Evolutionary conservation across 2,329 filamentous ascomycete species (phyloP), one percentile per base, ranked within the genome.

Genomic region (Apiospora kogelbergensis): DNA sequence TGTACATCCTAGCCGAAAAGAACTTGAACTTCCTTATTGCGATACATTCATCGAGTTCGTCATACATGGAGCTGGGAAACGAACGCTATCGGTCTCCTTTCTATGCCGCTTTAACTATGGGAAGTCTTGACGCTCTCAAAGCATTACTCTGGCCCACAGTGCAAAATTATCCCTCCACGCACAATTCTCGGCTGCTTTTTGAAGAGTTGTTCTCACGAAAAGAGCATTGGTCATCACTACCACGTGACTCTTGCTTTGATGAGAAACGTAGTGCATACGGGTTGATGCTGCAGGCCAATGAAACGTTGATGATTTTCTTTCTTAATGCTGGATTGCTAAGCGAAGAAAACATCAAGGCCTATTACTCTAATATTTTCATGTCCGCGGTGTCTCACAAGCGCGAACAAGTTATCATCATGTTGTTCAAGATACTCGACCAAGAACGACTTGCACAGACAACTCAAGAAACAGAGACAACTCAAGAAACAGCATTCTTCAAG

Each of bases 1-100:
- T 72, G 2, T 73, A 74, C 26, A 44, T 74, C n/a, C 44, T 74
- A 2, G 72, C 72, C 2, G 48, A 57, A 4, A 57, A 20, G 15
- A 33, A 57, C 15, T n/a, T 20, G 1, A 4, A 24, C 1, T 13
- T 10, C 6, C 48, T 57, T 1, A 10, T 57, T 13, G 7, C 15
- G 20, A 57, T 33, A n/a, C 4, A 10, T 24, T 2, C 48, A 10
- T 0, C 15, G 17, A 6, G 0, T 5, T 30, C 48, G 6, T 20
- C 13, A 15, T 33, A 2, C 26, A 15, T 57, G 6, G 15, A 57
- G 0, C 26, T 33, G 48, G 48, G 48, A 20, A 9, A n/a, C 6
- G 48, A 57, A 9, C 48, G 48, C 1, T 33, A 57, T 13, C 3
- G 2, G 1, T 57, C 24, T 33, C 48, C 48, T n/a, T 10, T 57